Conservation (phyloP, 768 basidiomycete species). For the Rhodosporidiobolus odoratus region DNA sequence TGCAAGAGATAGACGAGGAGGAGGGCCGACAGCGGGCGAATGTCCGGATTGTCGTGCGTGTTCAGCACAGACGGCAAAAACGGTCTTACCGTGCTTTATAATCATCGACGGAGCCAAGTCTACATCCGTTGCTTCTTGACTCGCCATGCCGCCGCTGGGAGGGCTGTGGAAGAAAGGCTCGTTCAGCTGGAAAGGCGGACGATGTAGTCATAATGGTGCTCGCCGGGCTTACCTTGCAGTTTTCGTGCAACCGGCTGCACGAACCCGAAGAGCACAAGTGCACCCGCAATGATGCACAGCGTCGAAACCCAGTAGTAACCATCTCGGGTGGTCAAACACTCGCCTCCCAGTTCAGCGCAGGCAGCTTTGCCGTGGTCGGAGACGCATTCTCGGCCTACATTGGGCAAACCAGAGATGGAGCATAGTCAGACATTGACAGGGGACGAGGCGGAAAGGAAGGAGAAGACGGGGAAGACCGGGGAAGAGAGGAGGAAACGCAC, state of each 20-base stretch:
- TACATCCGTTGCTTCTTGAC: constrained; percentile 29
- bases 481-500: constrained; percentile 52
- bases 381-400: constrained; percentile 74
- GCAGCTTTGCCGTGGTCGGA: constrained; percentile 80
- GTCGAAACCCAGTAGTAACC: constrained; percentile 83
- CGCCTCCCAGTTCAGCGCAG: constrained; percentile 69
- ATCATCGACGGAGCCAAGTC: not conserved
- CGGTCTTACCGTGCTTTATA: no score
- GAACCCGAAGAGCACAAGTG: constrained; percentile 64
- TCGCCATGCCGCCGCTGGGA: constrained; percentile 39
- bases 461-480: constrained; percentile 21
- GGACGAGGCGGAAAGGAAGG: not conserved
- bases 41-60: no score
- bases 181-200: not conserved
- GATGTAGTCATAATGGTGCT: not conserved
- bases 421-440: no score
- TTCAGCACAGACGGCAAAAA: no score
- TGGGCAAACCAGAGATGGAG: no score
- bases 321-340: constrained; percentile 76
- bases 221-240: constrained; percentile 54
- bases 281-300: constrained; percentile 74
- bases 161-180: constrained; percentile 7
- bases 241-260: constrained; percentile 76
- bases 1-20: no score
- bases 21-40: no score